Evolutionary conservation across 139 green algal genomes (phyloP), one percentile per base, ranked within the genome.

Genomic region (Chlorella sp.): DNA sequence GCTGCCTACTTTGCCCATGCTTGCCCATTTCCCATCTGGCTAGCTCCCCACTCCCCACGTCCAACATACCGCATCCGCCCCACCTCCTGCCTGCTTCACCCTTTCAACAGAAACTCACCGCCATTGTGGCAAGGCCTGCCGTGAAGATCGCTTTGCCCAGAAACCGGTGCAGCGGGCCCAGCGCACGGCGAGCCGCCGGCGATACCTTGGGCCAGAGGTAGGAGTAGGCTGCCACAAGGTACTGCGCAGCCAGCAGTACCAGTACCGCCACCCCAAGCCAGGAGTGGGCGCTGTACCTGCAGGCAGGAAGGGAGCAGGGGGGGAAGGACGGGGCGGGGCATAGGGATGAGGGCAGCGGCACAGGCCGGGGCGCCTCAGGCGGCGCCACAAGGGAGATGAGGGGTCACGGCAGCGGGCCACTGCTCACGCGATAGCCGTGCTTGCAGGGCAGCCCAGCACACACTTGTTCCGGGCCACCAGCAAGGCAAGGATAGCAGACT

Each of bases 261-360:
- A 96, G 34, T 42, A 91, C 90, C 0, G 85, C 60, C 28, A 96
- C 24, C 16, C 91, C 91, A 30, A 92, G 76, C 32, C 39, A 89
- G 24, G 84, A 89, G 91, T 98, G 96, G 0, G 91, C 85, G 48
- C 71, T 93, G 93, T 76, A 87, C 61, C 83, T 87, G 83, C 83
- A 61, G 81, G 5, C 12, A 0, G 73, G 2, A 2, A 3, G 5
- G 36, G 69, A 18, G 69, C 21, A 28, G 26, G 69, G 28, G 12
- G 69, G 26, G 69, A 36, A 28, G 32, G 28, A 28, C 69, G 28
- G 69, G 26, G 69, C 69, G 15, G 15, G 69, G 34, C 19, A 14
- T 2, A 19, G 4, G 76, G n/a, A 16, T 26, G 76, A 64, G 82
- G 24, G n/a, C 12, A 36, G 30, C 73, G 75, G 75, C 75, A 81